phyloP scores from a whole-genome alignment of 1,284 basidiomycete species.

The Garcileccinum viscosum region DNA sequence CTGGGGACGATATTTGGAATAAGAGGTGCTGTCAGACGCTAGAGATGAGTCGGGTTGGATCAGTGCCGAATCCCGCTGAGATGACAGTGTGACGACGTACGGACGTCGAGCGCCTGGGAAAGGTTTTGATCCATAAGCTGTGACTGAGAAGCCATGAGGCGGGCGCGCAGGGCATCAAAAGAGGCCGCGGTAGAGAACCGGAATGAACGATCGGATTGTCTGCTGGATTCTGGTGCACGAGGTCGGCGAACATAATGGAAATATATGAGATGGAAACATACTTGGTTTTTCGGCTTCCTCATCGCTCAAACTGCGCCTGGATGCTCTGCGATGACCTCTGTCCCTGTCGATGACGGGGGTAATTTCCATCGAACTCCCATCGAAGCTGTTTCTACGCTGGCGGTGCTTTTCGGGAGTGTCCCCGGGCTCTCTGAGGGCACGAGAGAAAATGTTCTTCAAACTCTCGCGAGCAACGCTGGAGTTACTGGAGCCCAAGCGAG shows the following conservation, averaged over 20 bases:
- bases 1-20: slow-evolving; percentile 12
- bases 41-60: slow-evolving; percentile 18
- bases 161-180: slow-evolving; percentile 56
- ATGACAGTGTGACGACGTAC: slow-evolving; percentile 32
- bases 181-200: slow-evolving; percentile 52
- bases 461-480: slow-evolving; percentile 61
- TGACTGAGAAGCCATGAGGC: slow-evolving; percentile 48
- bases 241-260: slow-evolving; percentile 8
- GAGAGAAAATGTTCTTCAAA: slow-evolving; percentile 67
- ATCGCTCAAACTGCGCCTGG: slow-evolving; percentile 67
- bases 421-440: slow-evolving; percentile 64
- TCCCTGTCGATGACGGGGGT: slow-evolving; percentile 54
- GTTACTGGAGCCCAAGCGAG: slow-evolving; percentile 46
- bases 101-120: slow-evolving; percentile 38
- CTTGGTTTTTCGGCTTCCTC: slow-evolving; percentile 67
- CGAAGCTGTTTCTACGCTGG: slow-evolving; percentile 58
- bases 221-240: slow-evolving; percentile 37
- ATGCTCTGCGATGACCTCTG: slow-evolving; percentile 53
- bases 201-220: slow-evolving; percentile 44
- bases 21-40: slow-evolving; percentile 20
- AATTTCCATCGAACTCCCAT: slow-evolving; percentile 64
- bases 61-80: slow-evolving; percentile 3
- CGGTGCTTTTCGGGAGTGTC: slow-evolving; percentile 61
- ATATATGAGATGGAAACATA: slow-evolving; percentile 43
- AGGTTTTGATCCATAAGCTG: slow-evolving; percentile 42